A percentile compares a stretch with the other conserved stretches of the same genome.
Conservation (phyloP, 2,329 filamentous ascomycete genomes). For the Teratosphaeria pseudoeucalypti region DNA sequence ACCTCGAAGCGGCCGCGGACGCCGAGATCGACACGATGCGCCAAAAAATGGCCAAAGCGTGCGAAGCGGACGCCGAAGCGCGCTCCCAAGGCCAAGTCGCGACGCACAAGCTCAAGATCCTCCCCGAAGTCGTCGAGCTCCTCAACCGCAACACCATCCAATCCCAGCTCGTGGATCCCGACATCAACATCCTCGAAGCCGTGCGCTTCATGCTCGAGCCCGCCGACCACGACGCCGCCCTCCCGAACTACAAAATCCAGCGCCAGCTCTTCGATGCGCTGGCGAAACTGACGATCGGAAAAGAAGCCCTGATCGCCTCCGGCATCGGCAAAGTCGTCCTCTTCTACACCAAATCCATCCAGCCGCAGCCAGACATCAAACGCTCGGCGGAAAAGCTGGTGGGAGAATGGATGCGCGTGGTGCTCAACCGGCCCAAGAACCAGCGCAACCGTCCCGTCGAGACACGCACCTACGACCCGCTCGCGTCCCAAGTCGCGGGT, state of each 20-base stretch:
- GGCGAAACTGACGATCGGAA: constrained; percentile 72
- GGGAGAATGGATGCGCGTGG: constrained; percentile 90
- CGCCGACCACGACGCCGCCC: constrained; percentile 71
- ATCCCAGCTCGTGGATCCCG: constrained; percentile 77
- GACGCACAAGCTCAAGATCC: constrained; percentile 83
- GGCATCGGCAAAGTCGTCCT: constrained; percentile 93
- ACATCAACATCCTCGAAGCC: constrained; percentile 87
- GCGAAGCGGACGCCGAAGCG: constrained; percentile 72
- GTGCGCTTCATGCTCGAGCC: constrained; percentile 97
- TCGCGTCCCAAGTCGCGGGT: constrained; percentile 13
- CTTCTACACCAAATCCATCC: constrained; percentile 94
- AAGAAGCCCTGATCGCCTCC: constrained; percentile 79
- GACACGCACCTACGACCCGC: constrained; percentile 50
- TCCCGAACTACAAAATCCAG: constrained; percentile 96
- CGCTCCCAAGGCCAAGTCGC: constrained; percentile 72
- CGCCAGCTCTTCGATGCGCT: constrained; percentile 82
- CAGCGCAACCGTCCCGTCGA: constrained; percentile 71
- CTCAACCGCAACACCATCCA: constrained; percentile 84
- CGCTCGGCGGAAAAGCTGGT: constrained; percentile 86
- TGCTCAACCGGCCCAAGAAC: constrained; percentile 75
- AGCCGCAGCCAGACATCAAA: constrained; percentile 80
- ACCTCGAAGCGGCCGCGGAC: constrained; percentile 82
- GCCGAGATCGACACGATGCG: constrained; percentile 82
- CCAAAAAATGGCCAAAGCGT: constrained; percentile 80
- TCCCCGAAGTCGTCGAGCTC: constrained; percentile 79